These are phyloP conservation scores for Malassezia brasiliensis DNA, from an alignment of 1,284 basidiomycete species.

Conservation along the genomic window DNA sequence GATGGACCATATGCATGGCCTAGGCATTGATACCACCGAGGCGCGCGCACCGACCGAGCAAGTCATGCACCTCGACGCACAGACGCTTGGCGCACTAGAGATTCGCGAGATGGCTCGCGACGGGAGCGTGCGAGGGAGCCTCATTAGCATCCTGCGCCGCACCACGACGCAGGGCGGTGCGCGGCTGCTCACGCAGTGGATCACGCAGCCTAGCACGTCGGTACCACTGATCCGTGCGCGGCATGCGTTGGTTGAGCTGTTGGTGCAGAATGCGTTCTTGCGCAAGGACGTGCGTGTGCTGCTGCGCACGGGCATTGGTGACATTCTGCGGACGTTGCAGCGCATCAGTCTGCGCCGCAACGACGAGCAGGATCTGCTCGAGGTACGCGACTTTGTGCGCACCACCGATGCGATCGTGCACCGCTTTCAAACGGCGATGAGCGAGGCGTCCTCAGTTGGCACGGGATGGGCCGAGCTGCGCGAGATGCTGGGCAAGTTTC, in stretches of 20 bases:
- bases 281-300: constrained; percentile 27
- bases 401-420: constrained; percentile 17
- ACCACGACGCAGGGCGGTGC: constrained; percentile 42
- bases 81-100: constrained; percentile 41
- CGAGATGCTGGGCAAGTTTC: constrained; percentile 14
- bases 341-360: constrained; percentile 30
- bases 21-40: constrained; percentile 14
- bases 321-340: constrained; percentile 37
- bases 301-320: constrained; percentile 29
- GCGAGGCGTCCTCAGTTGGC: not conserved
- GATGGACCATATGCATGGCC: constrained; percentile 21
- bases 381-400: constrained; percentile 36
- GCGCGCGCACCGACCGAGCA: constrained; percentile 6
- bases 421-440: constrained; percentile 2
- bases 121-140: constrained; percentile 31
- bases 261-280: constrained; percentile 21
- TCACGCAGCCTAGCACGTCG: constrained; percentile 32
- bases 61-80: constrained; percentile 40
- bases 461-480: constrained; percentile 7
- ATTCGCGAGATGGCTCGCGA: constrained; percentile 26
- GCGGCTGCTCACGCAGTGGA: constrained; percentile 36
- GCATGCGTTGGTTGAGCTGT: constrained; percentile 31
- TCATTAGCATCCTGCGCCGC: constrained; percentile 34
- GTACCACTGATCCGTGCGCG: constrained; percentile 25
- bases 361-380: constrained; percentile 43